Percentiles rank a stretch among this genome's conserved stretches.
These are phyloP conservation scores for Solanum hybrid DNA, from an alignment of 305 asterid species.

Conservation along the genomic window DNA sequence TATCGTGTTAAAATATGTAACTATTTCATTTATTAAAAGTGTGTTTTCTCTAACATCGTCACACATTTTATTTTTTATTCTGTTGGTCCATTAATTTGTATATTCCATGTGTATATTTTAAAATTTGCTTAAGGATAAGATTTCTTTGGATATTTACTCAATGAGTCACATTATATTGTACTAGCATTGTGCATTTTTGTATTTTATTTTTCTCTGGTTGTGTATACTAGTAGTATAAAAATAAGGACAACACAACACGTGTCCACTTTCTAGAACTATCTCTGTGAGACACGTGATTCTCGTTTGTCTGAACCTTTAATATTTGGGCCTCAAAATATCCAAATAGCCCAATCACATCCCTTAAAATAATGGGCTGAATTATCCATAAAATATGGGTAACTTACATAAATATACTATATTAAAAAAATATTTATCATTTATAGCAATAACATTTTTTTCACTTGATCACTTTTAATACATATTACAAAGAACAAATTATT, in stretches of 20 bases:
- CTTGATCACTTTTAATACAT: too few species aligned
- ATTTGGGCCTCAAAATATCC: background rate
- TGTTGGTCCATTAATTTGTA: background rate
- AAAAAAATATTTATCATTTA: too few species aligned
- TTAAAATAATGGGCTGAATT: background rate
- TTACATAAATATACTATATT: too few species aligned
- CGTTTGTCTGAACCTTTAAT: background rate
- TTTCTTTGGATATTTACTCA: background rate
- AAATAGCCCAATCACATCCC: background rate
- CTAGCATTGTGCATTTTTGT: background rate
- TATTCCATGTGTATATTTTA: background rate
- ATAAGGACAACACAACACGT: background rate
- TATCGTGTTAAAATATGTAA: too few species aligned
- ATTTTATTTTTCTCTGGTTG: background rate
- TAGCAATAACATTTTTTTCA: too few species aligned
- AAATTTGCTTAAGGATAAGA: background rate
- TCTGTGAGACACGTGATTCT: constrained; percentile 1
- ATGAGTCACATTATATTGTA: background rate
- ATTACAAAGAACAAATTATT: too few species aligned
- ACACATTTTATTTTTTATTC: background rate
- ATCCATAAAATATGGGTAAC: background rate
- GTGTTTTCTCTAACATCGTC: too few species aligned
- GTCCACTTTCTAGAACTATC: background rate
- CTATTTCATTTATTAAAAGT: rapidly evolving
- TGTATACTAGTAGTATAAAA: background rate